phyloP scores from a whole-genome alignment of 2,329 filamentous ascomycete species.

The Clonostachys chloroleuca region DNA sequence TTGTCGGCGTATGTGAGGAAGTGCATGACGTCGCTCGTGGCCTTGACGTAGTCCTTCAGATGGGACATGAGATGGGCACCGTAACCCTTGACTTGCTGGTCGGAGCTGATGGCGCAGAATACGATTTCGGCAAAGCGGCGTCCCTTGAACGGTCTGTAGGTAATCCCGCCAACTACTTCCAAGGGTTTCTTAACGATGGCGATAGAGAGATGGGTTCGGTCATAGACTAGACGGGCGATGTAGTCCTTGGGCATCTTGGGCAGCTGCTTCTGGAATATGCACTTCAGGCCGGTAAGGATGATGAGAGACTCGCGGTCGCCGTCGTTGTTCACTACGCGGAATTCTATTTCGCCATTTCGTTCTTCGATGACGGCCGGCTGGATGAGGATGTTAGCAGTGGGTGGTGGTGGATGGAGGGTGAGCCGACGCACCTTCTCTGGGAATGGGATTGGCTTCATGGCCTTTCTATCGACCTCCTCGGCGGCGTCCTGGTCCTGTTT shows the following conservation, averaged over 20 bases:
- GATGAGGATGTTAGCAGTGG: neutral
- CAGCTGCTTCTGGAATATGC: slow-evolving; percentile 96
- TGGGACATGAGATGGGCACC: slow-evolving; percentile 98
- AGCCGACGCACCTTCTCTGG: slow-evolving; percentile 70
- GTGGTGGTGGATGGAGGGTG: neutral
- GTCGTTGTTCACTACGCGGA: slow-evolving; percentile 97
- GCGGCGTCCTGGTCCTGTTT: slow-evolving; percentile 38
- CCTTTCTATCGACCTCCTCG: slow-evolving; percentile 33
- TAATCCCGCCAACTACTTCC: slow-evolving; percentile 95
- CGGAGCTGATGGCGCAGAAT: slow-evolving; percentile 94
- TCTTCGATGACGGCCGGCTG: slow-evolving; percentile 90
- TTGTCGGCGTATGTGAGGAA: slow-evolving; percentile 99
- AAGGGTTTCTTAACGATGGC: slow-evolving; percentile 96
- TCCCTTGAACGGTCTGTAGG: slow-evolving; percentile 89
- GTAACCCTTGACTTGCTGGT: slow-evolving; percentile 98
- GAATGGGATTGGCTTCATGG: slow-evolving; percentile 69
- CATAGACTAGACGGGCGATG: slow-evolving; percentile 94
- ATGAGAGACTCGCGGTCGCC: slow-evolving; percentile 82
- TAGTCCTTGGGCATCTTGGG: slow-evolving; percentile 99
- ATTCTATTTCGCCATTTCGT: slow-evolving; percentile 90
- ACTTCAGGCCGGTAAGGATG: slow-evolving; percentile 92
- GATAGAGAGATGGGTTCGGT: slow-evolving; percentile 92
- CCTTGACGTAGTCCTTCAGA: slow-evolving; percentile 96
- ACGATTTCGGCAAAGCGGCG: slow-evolving; percentile 97
- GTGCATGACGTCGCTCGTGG: slow-evolving; percentile 95